Conservation (phyloP, 805 yeast genomes). For the Dipodascus geniculatus region DNA sequence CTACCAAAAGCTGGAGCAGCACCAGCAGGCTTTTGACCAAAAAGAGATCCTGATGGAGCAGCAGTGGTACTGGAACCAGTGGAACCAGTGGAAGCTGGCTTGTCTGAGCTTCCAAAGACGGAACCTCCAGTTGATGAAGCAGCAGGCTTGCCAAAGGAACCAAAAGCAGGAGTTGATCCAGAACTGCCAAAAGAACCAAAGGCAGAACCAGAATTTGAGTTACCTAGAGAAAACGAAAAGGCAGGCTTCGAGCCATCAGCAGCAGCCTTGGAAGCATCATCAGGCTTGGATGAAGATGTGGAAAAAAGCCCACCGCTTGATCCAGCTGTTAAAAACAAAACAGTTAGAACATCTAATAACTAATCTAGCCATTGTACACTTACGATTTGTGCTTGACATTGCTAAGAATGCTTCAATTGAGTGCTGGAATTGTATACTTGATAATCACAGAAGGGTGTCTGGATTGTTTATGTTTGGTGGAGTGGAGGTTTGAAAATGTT, state of each 20-base stretch:
- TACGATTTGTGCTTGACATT: not conserved
- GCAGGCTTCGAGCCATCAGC: not conserved
- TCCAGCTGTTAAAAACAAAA: no score
- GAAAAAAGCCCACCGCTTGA: not conserved
- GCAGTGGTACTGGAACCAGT: conserved; percentile 2
- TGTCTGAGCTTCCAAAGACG: not conserved
- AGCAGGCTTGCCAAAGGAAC: conserved; percentile 1
- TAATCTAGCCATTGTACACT: no score
- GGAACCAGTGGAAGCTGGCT: conserved; percentile 16
- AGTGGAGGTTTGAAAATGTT: not conserved
- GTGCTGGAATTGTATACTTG: not conserved
- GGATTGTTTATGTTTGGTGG: no score
- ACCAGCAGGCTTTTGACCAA: conserved; percentile 30
- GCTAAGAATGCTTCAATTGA: not conserved
- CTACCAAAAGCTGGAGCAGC: conserved; percentile 59
- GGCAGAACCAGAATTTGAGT: not conserved
- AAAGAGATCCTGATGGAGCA: conserved; percentile 6
- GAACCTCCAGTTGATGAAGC: conserved; percentile 2
- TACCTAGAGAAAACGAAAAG: not conserved
- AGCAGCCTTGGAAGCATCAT: not conserved
- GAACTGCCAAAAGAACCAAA: conserved; percentile 10
- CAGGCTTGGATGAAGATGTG: no score
- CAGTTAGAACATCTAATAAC: no score
- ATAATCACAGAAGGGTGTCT: not conserved
- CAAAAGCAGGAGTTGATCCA: conserved; percentile 7